Percentiles rank a stretch among this genome's conserved stretches.
phyloP scores from a whole-genome alignment of 306 rosid species.

The Alnus glutinosa region DNA sequence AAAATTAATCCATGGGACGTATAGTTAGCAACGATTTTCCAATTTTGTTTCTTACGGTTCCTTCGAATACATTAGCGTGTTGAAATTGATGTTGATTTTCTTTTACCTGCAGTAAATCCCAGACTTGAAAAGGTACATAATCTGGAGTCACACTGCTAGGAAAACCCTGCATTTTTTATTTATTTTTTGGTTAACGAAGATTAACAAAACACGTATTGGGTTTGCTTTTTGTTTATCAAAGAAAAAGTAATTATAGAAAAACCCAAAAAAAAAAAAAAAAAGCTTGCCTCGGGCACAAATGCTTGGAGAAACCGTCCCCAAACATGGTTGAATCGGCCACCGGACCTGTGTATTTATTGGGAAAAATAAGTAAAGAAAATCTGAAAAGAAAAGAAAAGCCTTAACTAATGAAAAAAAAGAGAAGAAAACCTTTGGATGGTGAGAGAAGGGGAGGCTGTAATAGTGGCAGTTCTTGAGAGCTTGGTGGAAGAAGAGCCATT shows the following conservation, averaged over 20 bases:
- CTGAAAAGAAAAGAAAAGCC: background rate
- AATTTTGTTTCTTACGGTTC: background rate
- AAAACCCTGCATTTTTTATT: slow-evolving; percentile 60
- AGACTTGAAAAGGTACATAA: slow-evolving; percentile 89
- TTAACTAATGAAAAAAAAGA: background rate
- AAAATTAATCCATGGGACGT: background rate
- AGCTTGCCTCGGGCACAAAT: slow-evolving; percentile 89
- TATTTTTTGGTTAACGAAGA: background rate
- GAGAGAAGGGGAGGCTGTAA: slow-evolving; percentile 62
- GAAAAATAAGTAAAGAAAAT: background rate
- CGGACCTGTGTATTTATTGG: slow-evolving; percentile 44
- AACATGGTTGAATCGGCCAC: slow-evolving; percentile 61
- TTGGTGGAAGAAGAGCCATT: slow-evolving; percentile 76
- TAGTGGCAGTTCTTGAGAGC: slow-evolving; percentile 81
- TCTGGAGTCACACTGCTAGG: slow-evolving; percentile 94
- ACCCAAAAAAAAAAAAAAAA: slow-evolving; percentile 1
- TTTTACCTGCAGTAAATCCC: slow-evolving; percentile 91
- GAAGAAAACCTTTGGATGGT: slow-evolving; percentile 49
- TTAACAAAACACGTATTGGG: background rate
- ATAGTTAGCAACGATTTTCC: background rate
- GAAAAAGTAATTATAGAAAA: background rate
- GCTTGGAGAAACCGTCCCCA: slow-evolving; percentile 83
- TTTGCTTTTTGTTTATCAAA: background rate
- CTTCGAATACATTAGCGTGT: background rate
- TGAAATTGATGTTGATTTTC: background rate